Evolutionary conservation across 768 basidiomycete species (phyloP).

Genomic region (Agaricus blazei): DNA sequence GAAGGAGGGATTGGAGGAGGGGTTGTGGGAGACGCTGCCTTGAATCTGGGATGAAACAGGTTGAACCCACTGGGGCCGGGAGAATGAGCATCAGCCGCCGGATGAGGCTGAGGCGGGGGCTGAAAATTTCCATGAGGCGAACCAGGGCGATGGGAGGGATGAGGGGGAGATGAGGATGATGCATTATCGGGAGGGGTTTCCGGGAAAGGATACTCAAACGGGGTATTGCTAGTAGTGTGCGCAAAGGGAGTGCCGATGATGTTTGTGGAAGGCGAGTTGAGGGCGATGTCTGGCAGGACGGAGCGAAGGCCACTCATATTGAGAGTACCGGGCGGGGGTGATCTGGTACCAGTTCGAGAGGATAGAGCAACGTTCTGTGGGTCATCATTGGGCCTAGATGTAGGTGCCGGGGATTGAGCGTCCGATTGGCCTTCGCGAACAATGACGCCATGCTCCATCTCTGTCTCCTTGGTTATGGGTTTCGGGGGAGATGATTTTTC

Average conservation of each 20-base stretch:
- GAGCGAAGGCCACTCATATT: conserved; percentile 18
- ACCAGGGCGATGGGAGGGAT: conserved; percentile 7
- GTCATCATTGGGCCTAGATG: background rate
- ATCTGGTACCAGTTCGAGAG: conserved; percentile 1
- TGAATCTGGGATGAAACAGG: conserved; percentile 4
- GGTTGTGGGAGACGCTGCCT: background rate
- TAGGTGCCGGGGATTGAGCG: background rate
- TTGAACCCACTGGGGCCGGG: background rate
- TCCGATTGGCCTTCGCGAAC: background rate
- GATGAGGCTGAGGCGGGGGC: conserved; percentile 2
- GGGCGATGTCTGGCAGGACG: conserved; percentile 20
- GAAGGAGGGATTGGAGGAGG: conserved; percentile 10
- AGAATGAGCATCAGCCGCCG: background rate
- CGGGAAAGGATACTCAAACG: conserved; percentile 28
- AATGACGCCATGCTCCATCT: conserved; percentile 2
- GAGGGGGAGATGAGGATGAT: conserved; percentile 6
- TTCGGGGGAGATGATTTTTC: conserved; percentile 1
- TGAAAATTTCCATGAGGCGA: conserved; percentile 3
- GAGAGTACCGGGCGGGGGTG: conserved; percentile 9
- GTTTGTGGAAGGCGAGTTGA: conserved; percentile 22
- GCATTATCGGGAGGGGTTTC: conserved; percentile 12
- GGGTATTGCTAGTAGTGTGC: conserved; percentile 14
- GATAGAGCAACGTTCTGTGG: background rate
- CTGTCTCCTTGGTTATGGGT: background rate
- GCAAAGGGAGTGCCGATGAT: conserved; percentile 26